Base-by-base conservation (phyloP, 2,329 filamentous ascomycete species). In the Pseudovirgaria hyperparasitica region DNA sequence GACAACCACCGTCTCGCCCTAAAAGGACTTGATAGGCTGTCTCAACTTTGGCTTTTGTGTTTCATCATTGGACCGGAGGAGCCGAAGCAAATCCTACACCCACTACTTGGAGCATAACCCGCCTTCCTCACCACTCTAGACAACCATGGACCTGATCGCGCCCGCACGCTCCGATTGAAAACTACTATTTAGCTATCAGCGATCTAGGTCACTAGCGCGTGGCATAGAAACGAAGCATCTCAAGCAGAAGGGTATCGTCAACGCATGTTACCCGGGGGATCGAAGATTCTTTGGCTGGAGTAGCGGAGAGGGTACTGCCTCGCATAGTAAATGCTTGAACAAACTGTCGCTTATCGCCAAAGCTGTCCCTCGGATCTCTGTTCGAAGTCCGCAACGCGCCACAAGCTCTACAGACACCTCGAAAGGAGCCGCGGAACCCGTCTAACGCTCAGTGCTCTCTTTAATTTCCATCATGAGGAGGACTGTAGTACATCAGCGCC, bases 131-230 rank as follows among this genome's bases (percentile, higher is more conserved):
- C 16, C 22, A 9, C 12, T 11, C 13, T 9, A 9, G 16, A 16
- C 11, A 26, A 18, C 16, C 20, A 12, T 16, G 16, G 15, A 26
- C 10, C 16, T 4, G 16, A n/a, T n/a, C n/a, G n/a, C n/a, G n/a
- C n/a, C n/a, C n/a, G n/a, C n/a, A n/a, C 24, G 24, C 24, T 26
- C 14, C 24, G 24, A 26, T 26, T 26, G 24, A 26, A 26, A 26
- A 26, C 24, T 26, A 26, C 24, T 17, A 11, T 7, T 18, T 19
- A 18, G 12, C n/a, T 7, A 26, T 5, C 16, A 19, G 24, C 24
- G 8, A 14, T 18, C 5, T 18, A 13, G 10, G 14, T 18, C 16
- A 16, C 24, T 19, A n/a, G 11, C 24, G 12, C 13, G 10, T 13
- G 12, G 22, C 16, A 24, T 10, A 24, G 9, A 5, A 9, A 19